Conservation (phyloP, 495 filamentous ascomycete species). For the Viridothelium virens region DNA sequence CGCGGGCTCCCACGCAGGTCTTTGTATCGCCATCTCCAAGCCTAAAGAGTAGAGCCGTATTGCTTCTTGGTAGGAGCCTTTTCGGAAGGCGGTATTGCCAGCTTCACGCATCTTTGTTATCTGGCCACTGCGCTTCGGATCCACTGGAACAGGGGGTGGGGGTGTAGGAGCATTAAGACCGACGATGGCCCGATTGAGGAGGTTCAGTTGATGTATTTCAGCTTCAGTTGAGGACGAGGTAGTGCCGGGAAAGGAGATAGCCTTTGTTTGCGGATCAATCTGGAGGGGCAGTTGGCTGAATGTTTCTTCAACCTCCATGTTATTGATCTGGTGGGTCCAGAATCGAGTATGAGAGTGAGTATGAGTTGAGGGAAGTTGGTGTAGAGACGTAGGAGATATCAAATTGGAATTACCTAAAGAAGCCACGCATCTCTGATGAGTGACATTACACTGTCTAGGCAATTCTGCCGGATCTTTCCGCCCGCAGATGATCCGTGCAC, state of each 20-base stretch:
- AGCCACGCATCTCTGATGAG: background rate
- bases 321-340: background rate
- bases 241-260: constrained; percentile 33
- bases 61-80: constrained; percentile 64
- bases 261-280: constrained; percentile 70
- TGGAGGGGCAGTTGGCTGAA: constrained; percentile 76
- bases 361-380: too few relatives aligned
- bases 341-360: background rate
- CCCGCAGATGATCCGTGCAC: background rate
- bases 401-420: background rate
- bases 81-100: constrained; percentile 75
- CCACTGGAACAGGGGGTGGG: constrained; percentile 61
- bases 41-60: constrained; percentile 72
- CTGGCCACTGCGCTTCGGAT: constrained; percentile 76
- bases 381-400: background rate
- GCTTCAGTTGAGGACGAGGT: constrained; percentile 25
- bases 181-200: constrained; percentile 33
- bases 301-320: constrained; percentile 44
- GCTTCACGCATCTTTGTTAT: constrained; percentile 84
- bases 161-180: constrained; percentile 29
- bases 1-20: constrained; percentile 81
- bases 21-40: constrained; percentile 74
- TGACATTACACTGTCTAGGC: background rate
- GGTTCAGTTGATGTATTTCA: constrained; percentile 34
- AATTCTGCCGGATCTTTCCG: background rate